These are phyloP conservation scores for Simmondsia chinensis DNA, from an alignment of 148 eudicot species.

Conservation along the genomic window DNA sequence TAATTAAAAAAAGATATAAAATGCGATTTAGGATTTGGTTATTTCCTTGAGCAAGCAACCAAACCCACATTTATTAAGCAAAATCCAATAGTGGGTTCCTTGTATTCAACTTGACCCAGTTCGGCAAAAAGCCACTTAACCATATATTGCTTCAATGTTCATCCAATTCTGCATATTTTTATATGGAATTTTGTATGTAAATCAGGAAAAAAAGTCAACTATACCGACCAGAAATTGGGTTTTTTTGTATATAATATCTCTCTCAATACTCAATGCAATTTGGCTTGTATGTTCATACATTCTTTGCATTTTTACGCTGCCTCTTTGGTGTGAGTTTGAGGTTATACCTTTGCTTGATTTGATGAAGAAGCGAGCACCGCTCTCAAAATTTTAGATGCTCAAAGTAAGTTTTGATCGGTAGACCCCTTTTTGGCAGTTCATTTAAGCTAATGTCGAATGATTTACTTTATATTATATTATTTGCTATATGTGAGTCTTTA, in stretches of 20 bases:
- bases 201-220: slow-evolving; percentile 61
- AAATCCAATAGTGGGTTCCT: slow-evolving; percentile 7
- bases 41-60: slow-evolving; percentile 15
- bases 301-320: slow-evolving; percentile 21
- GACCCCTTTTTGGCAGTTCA: slow-evolving; percentile 3
- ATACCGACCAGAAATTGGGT: slow-evolving; percentile 12
- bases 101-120: slow-evolving; percentile 33
- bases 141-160: slow-evolving; percentile 12
- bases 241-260: slow-evolving; percentile 12
- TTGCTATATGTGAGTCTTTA: no score
- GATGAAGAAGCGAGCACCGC: slow-evolving; percentile 28
- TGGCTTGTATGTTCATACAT: slow-evolving; percentile 4
- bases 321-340: slow-evolving; percentile 17
- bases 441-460: no score
- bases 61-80: slow-evolving; percentile 13
- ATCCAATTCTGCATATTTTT: slow-evolving; percentile 1
- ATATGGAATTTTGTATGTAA: background rate
- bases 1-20: no score
- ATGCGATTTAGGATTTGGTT: no score
- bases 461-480: no score
- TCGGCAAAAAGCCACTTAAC: slow-evolving; percentile 37
- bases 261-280: slow-evolving; percentile 11
- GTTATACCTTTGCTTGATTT: slow-evolving; percentile 25
- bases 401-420: slow-evolving; percentile 23
- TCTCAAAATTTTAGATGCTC: background rate